Conservation (phyloP, 805 yeast species). For the Sugiyamaella marilandica region DNA sequence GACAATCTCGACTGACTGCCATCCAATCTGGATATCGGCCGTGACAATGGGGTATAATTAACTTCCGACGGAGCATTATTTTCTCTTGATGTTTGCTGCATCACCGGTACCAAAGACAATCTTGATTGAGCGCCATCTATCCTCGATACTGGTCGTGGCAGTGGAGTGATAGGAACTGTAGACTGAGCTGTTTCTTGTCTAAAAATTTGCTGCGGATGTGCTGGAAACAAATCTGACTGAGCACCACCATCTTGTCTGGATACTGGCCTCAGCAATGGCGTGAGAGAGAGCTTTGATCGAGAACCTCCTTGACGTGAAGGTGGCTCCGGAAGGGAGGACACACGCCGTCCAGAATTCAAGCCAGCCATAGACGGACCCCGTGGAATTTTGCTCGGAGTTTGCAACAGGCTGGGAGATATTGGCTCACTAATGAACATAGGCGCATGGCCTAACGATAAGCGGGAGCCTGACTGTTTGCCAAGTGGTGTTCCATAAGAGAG, state of each 20-base stretch:
- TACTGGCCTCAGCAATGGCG: background rate
- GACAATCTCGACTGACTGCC: background rate
- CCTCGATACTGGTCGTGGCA: no score
- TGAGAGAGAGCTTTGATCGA: background rate
- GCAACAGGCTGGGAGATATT: background rate
- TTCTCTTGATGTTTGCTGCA: no score
- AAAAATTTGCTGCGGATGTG: background rate
- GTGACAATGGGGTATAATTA: no score
- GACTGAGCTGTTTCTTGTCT: no score
- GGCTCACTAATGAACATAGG: background rate
- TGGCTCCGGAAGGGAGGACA: background rate
- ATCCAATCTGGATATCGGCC: no score
- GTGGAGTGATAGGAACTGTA: no score
- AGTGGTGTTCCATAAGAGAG: constrained; percentile 1
- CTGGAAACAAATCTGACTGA: background rate
- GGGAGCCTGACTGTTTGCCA: background rate
- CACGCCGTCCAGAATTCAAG: background rate
- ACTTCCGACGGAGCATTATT: no score
- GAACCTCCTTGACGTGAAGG: background rate
- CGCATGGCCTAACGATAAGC: background rate
- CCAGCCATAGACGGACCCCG: constrained; percentile 3
- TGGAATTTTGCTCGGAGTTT: constrained; percentile 12
- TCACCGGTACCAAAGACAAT: no score
- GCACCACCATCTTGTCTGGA: background rate
- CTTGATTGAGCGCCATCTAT: no score